Base-by-base conservation (phyloP, 2,329 filamentous ascomycete genomes). In the Zasmidium citrigriseum region DNA sequence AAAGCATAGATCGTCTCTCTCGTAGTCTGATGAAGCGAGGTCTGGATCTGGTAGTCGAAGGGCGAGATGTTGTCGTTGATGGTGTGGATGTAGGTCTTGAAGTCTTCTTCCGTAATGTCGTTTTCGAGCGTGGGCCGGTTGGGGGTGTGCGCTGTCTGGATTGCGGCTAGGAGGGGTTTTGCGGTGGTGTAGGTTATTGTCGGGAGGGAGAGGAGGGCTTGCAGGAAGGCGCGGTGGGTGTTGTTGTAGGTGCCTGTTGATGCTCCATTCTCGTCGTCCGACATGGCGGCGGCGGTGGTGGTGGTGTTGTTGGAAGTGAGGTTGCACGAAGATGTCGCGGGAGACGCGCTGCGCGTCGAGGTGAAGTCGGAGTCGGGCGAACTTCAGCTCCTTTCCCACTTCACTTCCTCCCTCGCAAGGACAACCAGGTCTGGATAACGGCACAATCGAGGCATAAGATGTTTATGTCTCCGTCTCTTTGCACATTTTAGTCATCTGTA, bases 11-110 rank as follows among this genome's bases (percentile, higher is more conserved):
- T 79, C n/a, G 86, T 84, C 67, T 78, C 64, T 84, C 44, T 60
- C 46, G 85, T 10, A 81, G 82, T 20, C 73, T 97, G 93, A 68
- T 95, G 86, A 34, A 85, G 76, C 3, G 85, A 84, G 70, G 82
- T 89, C 61, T 91, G 86, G 70, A 99, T 91, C 73, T 97, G 93
- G 65, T 92, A 87, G 77, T 98, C 93, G 70, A 96, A 91, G 9
- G 85, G 82, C 0, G 89, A 89, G 49, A 96, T 83, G 21, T 86
- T 86, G 46, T 84, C 80, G 67, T 93, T 91, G 25, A 91, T 86
- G 21, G 82, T 82, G 53, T 85, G 78, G 57, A 98, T 81, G 73
- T 89, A 91, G 10, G 83, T 81, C 21, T 83, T 77, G 64, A 98
- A 84, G 57, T 89, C 83, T 16, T 86, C 83, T 61, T 85, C 76